Evolutionary conservation across 345 rosid species (phyloP).

Genomic region (Euphorbia lathyris): DNA sequence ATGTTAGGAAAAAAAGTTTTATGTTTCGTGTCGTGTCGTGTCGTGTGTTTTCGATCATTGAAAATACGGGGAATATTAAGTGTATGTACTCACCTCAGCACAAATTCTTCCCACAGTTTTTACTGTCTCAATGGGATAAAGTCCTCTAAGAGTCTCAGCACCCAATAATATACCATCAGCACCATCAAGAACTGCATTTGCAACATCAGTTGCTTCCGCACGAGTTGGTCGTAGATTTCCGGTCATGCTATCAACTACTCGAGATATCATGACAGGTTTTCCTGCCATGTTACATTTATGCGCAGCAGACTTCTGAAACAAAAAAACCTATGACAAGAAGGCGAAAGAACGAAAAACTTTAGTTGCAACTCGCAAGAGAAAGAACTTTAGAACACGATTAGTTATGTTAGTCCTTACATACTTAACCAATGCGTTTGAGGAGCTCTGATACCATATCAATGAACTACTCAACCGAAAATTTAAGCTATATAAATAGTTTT

Average conservation of each 20-base stretch:
- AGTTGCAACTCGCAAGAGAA: too few species aligned
- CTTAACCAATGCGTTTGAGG: background rate
- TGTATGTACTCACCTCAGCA: slow-evolving; percentile 52
- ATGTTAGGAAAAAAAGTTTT: too few species aligned
- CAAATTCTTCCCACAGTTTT: slow-evolving; percentile 82
- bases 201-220: slow-evolving; percentile 99
- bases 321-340: slow-evolving; percentile 55
- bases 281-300: slow-evolving; percentile 97
- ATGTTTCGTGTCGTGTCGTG: too few species aligned
- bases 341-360: background rate
- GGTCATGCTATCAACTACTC: slow-evolving; percentile 98
- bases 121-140: slow-evolving; percentile 87
- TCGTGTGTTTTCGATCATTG: too few species aligned
- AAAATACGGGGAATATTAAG: too few species aligned
- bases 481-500: too few species aligned
- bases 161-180: slow-evolving; percentile 94
- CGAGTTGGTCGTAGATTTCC: slow-evolving; percentile 98
- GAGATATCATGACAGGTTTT: slow-evolving; percentile 87
- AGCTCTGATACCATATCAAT: too few species aligned
- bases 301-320: slow-evolving; percentile 88
- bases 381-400: background rate
- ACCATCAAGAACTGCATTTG: slow-evolving; percentile 99
- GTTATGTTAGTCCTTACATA: background rate
- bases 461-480: too few species aligned
- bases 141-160: slow-evolving; percentile 94